Evolutionary conservation across 75 land plant genomes (phyloP), one percentile per base, ranked within the genome.

Genomic region (Ceratopteris richardii): DNA sequence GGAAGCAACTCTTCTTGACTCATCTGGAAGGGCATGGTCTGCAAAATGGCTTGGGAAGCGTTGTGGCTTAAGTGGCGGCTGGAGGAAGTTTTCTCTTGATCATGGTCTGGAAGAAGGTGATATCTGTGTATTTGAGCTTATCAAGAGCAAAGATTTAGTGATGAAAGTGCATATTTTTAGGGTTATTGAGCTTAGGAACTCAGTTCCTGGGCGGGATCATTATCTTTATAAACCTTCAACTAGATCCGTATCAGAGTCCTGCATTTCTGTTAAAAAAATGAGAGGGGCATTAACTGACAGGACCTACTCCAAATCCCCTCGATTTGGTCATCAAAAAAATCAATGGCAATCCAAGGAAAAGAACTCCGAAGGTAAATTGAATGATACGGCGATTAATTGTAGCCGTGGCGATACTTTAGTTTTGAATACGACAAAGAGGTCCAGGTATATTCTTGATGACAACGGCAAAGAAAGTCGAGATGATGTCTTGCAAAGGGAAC

Each of bases 41-140:
- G 56, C 47, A 26, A 66, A 57, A 26, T 66, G 68, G 68, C 60
- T 66, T 47, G 68, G 58, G 27, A 57, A 42, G 27, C 26, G 61
- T 43, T 42, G 25, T 40, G 66, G 70, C 22, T 37, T 69, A 24
- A 69, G 72, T 62, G 72, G 68, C 31, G 72, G 72, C 6, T 69
- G 72, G 72, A 36, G 51, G 47, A 62, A 60, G 41, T 69, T 69
- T 51, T 54, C 72, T 0, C 26, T 69, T 57, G 72, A 69, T 31
- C 66, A 69, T 39, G 50, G 28, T n/a, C 44, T 69, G 21, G 72
- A 69, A 24, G 72, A 69, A 29, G 51, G 66, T 53, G 72, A 69
- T 54, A 66, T 69, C 13, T 61, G 66, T 42, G 58, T 69, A 0
- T 69, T 69, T 58, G 72, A 69, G 58, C n/a, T 60, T 10, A 33